Evolutionary conservation across 441 rosid species (phyloP).

Genomic region (Eutrema salsugineum): DNA sequence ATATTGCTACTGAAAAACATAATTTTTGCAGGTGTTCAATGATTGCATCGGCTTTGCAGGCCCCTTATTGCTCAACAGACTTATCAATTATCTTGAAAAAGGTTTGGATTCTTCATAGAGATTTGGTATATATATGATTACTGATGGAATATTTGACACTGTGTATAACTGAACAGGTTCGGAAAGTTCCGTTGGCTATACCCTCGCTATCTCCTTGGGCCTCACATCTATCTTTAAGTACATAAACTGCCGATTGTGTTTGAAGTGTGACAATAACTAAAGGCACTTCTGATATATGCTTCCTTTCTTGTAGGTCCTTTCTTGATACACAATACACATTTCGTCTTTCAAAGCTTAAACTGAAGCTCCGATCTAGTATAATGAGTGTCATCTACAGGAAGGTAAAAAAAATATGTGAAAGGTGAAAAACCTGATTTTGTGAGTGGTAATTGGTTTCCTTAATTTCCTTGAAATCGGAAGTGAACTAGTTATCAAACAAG

Average conservation of each 20-base stretch:
- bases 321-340: constrained; percentile 84
- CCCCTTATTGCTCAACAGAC: constrained; percentile 86
- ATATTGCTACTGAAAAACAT: neutral
- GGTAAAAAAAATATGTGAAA: constrained; percentile 44
- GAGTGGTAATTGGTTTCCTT: neutral
- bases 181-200: constrained; percentile 53
- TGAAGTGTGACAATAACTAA: neutral
- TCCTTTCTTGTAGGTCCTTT: constrained; percentile 67
- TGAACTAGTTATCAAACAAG: neutral
- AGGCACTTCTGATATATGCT: constrained; percentile 12
- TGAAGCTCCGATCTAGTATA: constrained; percentile 83
- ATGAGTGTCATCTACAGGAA: constrained; percentile 80
- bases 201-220: constrained; percentile 75
- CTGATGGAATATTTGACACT: neutral
- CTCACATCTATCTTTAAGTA: constrained; percentile 75
- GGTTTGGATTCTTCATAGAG: constrained; percentile 38
- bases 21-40: constrained; percentile 61
- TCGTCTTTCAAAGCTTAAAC: constrained; percentile 74
- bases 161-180: constrained; percentile 52
- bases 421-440: neutral
- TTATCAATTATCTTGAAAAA: constrained; percentile 80
- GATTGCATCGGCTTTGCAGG: constrained; percentile 85
- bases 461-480: neutral
- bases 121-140: neutral
- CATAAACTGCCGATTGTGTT: constrained; percentile 5